These are phyloP conservation scores for Aureobasidium leucospermi DNA, from an alignment of 2,329 filamentous ascomycete species.

Conservation along the genomic window DNA sequence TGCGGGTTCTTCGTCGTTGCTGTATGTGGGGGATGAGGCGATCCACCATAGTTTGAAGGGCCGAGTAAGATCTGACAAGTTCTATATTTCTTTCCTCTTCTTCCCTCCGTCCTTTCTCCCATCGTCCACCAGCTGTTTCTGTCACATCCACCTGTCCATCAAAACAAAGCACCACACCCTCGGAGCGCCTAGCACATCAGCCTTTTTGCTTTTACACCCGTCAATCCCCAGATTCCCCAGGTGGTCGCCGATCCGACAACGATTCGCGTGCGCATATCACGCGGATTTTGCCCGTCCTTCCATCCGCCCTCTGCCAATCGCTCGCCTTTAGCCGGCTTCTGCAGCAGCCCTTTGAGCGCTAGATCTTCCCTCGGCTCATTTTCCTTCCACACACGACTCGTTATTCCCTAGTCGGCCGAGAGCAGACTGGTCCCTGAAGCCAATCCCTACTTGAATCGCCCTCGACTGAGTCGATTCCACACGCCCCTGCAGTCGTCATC, in stretches of 20 bases:
- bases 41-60: neutral
- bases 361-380: slow-evolving; percentile 9
- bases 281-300: slow-evolving; percentile 2
- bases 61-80: slow-evolving; percentile 5
- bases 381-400: slow-evolving; percentile 1
- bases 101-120: neutral
- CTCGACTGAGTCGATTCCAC: neutral
- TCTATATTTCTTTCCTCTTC: neutral
- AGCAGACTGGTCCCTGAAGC: neutral
- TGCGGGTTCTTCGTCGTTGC: neutral
- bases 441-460: neutral
- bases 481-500: slow-evolving; percentile 7
- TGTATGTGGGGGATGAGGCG: slow-evolving; percentile 7
- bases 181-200: neutral
- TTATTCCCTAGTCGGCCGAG: slow-evolving; percentile 9
- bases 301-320: slow-evolving; percentile 4
- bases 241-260: neutral
- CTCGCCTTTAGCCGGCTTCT: neutral
- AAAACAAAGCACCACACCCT: neutral
- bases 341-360: neutral
- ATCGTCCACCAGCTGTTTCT: neutral
- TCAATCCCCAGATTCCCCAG: slow-evolving; percentile 11
- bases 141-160: neutral
- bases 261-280: slow-evolving; percentile 4
- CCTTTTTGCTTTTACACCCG: slow-evolving; percentile 5